A percentile compares a stretch with the other conserved stretches of the same genome.
These are phyloP conservation scores for Chlorella sorokiniana DNA, from an alignment of 139 green algal species.

Conservation along the genomic window DNA sequence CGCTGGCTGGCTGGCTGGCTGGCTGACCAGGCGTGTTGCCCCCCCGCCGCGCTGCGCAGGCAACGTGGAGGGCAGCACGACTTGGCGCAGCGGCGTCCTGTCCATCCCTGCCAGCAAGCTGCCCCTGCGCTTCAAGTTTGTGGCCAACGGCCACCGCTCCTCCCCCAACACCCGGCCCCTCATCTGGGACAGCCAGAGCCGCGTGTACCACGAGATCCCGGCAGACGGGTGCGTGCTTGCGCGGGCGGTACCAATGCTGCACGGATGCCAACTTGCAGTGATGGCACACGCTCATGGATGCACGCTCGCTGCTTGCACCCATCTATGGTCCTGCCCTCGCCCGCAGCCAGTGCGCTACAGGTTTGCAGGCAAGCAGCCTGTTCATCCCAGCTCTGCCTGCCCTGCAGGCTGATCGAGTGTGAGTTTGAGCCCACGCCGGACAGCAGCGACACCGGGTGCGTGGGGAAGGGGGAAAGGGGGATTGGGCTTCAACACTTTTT, in stretches of 20 bases:
- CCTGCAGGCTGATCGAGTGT: slow-evolving; percentile 19
- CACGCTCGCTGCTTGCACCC: no score
- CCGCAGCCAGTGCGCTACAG: no score
- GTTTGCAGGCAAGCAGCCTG: neutral
- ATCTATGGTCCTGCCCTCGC: no score
- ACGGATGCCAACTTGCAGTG: no score
- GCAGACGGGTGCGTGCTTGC: slow-evolving; percentile 15
- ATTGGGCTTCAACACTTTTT: neutral
- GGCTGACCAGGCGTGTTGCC: neutral
- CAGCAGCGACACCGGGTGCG: slow-evolving; percentile 49
- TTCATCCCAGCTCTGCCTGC: neutral
- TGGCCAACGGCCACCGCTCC: slow-evolving; percentile 54
- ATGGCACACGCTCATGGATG: no score
- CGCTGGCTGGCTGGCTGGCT: no score
- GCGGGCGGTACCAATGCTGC: neutral
- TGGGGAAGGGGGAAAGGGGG: no score
- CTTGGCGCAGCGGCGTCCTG: slow-evolving; percentile 7
- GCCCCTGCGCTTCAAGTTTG: slow-evolving; percentile 40
- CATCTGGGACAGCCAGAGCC: slow-evolving; percentile 41
- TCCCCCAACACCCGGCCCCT: slow-evolving; percentile 55
- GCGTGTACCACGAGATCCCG: neutral
- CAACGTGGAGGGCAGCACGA: slow-evolving; percentile 25
- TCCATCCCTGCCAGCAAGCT: slow-evolving; percentile 28
- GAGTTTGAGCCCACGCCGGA: slow-evolving; percentile 44
- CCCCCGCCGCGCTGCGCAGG: neutral